Evolutionary conservation across 257 asterid species (phyloP).

Genomic region (Marsdenia floribunda): DNA sequence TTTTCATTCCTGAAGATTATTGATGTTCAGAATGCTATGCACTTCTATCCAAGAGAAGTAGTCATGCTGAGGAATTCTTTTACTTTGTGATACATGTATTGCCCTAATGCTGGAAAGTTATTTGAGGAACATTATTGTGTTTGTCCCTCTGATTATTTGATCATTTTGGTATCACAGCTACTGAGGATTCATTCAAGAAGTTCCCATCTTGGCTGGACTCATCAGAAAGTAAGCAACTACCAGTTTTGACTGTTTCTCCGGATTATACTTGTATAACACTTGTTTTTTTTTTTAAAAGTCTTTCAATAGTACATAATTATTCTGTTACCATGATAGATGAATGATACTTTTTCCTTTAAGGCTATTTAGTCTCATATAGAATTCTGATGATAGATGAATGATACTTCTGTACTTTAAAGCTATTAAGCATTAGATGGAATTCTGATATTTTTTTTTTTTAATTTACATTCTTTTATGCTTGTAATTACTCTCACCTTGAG

Average conservation of each 20-base stretch:
- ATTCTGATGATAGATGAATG: neutral
- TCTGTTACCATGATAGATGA: neutral
- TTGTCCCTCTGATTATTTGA: slow-evolving; percentile 1
- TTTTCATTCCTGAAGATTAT: neutral
- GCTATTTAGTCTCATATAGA: neutral
- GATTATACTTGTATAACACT: neutral
- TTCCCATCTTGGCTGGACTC: slow-evolving; percentile 75
- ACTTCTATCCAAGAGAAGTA: neutral
- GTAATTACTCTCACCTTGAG: neutral
- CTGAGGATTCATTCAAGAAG: slow-evolving; percentile 81
- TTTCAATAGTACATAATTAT: neutral
- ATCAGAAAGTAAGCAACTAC: slow-evolving; percentile 66
- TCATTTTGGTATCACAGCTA: slow-evolving; percentile 31
- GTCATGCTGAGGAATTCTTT: neutral
- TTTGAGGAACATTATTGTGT: neutral
- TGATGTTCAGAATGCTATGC: neutral
- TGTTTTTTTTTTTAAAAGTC: neutral
- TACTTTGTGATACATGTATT: neutral
- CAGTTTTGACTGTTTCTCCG: slow-evolving; percentile 9
- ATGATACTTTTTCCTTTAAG: neutral
- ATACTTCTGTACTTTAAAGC: neutral
- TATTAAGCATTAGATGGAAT: neutral
- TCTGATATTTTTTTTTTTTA: too few relatives aligned
- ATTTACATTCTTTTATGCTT: neutral
- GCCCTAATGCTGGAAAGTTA: neutral